Percentiles rank a stretch among this genome's conserved stretches.
Conservation (phyloP, 495 filamentous ascomycete genomes). For the Hypomontagnella submonticulosa region DNA sequence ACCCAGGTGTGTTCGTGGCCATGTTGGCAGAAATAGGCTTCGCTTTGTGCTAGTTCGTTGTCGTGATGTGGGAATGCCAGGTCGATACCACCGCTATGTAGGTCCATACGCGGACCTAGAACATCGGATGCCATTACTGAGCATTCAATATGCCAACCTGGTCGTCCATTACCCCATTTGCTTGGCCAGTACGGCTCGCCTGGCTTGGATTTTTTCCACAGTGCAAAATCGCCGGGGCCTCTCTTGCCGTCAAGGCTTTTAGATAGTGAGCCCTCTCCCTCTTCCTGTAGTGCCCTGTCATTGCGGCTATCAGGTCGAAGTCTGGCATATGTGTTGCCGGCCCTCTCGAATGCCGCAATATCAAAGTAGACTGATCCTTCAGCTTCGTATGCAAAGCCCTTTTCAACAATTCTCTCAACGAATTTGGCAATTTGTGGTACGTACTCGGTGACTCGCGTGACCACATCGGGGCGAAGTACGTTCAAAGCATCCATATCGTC, state of each 20-base stretch:
- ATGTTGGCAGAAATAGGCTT: constrained; percentile 78
- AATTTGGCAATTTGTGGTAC: constrained; percentile 78
- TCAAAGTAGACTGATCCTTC: constrained; percentile 96
- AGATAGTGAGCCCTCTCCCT: constrained; percentile 88
- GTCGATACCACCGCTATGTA: constrained; percentile 94
- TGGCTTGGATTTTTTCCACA: constrained; percentile 93
- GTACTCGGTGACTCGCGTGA: constrained; percentile 92
- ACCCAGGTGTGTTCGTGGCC: constrained; percentile 79
- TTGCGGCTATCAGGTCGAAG: constrained; percentile 88
- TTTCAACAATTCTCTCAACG: constrained; percentile 81
- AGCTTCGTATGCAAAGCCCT: constrained; percentile 86
- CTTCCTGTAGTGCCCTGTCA: constrained; percentile 82
- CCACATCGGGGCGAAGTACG: constrained; percentile 79
- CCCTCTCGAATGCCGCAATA: constrained; percentile 84
- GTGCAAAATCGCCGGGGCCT: constrained; percentile 82
- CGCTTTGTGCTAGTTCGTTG: constrained; percentile 93
- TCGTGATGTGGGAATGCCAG: constrained; percentile 96
- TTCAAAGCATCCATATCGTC: constrained; percentile 89
- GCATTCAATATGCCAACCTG: constrained; percentile 99
- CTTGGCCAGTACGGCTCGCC: constrained; percentile 93
- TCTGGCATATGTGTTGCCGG: constrained; percentile 84
- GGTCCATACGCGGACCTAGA: constrained; percentile 84
- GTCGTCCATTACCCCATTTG: constrained; percentile 86
- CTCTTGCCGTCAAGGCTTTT: constrained; percentile 75
- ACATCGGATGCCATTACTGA: constrained; percentile 93